Conservation (phyloP, 805 yeast genomes). For the Metschnikowia lachancei region DNA sequence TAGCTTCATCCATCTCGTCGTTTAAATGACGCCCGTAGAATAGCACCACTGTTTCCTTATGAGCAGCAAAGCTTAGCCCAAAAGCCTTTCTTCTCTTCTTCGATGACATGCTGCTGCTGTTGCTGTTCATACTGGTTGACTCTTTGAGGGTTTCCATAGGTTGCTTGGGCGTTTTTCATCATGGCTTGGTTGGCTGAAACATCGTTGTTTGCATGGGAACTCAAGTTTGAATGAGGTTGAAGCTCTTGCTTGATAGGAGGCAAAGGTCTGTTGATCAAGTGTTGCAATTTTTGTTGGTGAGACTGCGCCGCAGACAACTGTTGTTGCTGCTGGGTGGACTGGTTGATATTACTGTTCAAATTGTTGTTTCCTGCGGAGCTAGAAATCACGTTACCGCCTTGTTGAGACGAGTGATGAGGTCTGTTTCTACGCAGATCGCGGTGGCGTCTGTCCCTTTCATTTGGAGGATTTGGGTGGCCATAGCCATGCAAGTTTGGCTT, state of each 20-base stretch:
- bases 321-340: slow-evolving; percentile 19
- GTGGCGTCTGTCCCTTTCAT: slow-evolving; percentile 45
- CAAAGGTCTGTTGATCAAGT: slow-evolving; percentile 47
- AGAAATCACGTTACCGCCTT: slow-evolving; percentile 13
- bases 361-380: slow-evolving; percentile 20
- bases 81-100: slow-evolving; percentile 40
- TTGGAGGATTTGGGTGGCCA: slow-evolving; percentile 66
- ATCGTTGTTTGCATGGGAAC: slow-evolving; percentile 19
- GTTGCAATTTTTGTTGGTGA: slow-evolving; percentile 48
- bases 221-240: slow-evolving; percentile 20
- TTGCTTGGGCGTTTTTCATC: slow-evolving; percentile 23
- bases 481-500: slow-evolving; percentile 81
- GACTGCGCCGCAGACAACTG: slow-evolving; percentile 46
- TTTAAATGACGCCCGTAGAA: not conserved
- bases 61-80: slow-evolving; percentile 45
- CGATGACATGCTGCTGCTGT: slow-evolving; percentile 37
- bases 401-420: slow-evolving; percentile 29
- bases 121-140: slow-evolving; percentile 40
- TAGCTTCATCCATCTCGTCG: not conserved
- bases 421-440: slow-evolving; percentile 46
- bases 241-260: slow-evolving; percentile 47
- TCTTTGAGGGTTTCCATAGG: slow-evolving; percentile 24
- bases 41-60: slow-evolving; percentile 15
- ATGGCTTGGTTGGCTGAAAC: slow-evolving; percentile 24
- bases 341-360: slow-evolving; percentile 24